These are phyloP conservation scores for Thalassiosira oceanica DNA, from an alignment of 352 stramenopile genomes.

Conservation along the genomic window DNA sequence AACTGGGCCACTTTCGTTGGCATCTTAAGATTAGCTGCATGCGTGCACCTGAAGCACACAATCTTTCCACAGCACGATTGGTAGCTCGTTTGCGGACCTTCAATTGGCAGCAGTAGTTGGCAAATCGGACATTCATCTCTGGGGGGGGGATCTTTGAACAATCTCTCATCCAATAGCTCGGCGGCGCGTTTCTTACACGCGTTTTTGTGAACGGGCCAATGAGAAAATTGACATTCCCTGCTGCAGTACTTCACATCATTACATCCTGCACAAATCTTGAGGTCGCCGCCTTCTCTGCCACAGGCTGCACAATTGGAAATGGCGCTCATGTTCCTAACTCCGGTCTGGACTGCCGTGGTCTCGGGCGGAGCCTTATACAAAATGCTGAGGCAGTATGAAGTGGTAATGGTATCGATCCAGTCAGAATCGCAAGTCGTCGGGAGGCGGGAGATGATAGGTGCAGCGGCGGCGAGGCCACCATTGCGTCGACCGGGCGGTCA, in stretches of 20 bases:
- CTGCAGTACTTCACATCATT: constrained; percentile 12
- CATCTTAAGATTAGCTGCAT: too few relatives aligned
- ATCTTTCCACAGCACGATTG: constrained; percentile 8
- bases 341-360: too few relatives aligned
- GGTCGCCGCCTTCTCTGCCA: background rate
- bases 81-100: background rate
- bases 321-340: too few relatives aligned
- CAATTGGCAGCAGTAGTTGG: background rate
- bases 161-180: constrained; percentile 5
- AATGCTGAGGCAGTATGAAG: too few relatives aligned
- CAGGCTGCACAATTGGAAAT: constrained; percentile 19
- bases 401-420: too few relatives aligned
- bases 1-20: background rate
- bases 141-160: constrained; percentile 4
- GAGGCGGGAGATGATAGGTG: too few relatives aligned
- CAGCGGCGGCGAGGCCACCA: too few relatives aligned
- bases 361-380: too few relatives aligned
- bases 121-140: constrained; percentile 18
- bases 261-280: constrained; percentile 11
- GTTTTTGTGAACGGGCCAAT: constrained; percentile 1
- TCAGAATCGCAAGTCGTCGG: too few relatives aligned
- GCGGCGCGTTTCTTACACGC: constrained; percentile 5
- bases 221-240: background rate
- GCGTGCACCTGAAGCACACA: constrained; percentile 5
- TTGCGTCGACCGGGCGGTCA: too few relatives aligned